phyloP scores from a whole-genome alignment of 495 filamentous ascomycete genomes.

The Hypoxylon trugodes region DNA sequence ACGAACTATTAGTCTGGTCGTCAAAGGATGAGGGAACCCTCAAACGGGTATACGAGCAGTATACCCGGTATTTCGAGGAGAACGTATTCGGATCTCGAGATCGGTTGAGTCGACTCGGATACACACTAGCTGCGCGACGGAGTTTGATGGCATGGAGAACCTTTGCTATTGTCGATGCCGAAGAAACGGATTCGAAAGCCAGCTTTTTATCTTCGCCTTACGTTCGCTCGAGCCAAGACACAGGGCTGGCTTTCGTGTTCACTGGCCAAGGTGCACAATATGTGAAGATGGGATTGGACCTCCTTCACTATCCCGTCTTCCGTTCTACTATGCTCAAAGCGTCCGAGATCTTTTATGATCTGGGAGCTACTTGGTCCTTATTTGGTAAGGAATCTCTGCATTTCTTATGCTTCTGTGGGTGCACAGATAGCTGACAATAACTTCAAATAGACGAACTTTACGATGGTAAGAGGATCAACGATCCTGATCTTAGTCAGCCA shows the following conservation, averaged over 20 bases:
- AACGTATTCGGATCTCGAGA: too few relatives aligned
- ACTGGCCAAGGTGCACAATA: conserved; percentile 56
- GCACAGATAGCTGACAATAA: neutral
- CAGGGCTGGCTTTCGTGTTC: conserved; percentile 44
- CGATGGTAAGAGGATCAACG: neutral
- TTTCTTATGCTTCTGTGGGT: too few relatives aligned
- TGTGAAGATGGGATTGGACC: conserved; percentile 56
- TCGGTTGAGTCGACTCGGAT: too few relatives aligned
- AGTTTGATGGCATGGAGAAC: too few relatives aligned
- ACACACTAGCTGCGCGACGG: too few relatives aligned
- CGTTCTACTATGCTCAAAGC: neutral
- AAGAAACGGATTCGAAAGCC: neutral
- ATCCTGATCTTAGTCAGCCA: conserved; percentile 43
- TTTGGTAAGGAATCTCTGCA: neutral
- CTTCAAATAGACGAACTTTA: neutral
- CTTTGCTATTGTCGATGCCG: neutral
- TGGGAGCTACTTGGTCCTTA: neutral
- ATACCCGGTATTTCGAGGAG: too few relatives aligned
- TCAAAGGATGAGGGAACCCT: too few relatives aligned
- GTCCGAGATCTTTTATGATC: neutral
- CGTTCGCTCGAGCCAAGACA: too few relatives aligned
- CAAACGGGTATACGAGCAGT: too few relatives aligned
- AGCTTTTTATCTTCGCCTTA: too few relatives aligned
- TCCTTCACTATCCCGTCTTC: conserved; percentile 41
- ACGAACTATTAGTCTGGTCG: too few relatives aligned